Percentiles rank a stretch among this genome's conserved stretches.
phyloP scores from a whole-genome alignment of 768 basidiomycete genomes.

The Termitomyces sp. region DNA sequence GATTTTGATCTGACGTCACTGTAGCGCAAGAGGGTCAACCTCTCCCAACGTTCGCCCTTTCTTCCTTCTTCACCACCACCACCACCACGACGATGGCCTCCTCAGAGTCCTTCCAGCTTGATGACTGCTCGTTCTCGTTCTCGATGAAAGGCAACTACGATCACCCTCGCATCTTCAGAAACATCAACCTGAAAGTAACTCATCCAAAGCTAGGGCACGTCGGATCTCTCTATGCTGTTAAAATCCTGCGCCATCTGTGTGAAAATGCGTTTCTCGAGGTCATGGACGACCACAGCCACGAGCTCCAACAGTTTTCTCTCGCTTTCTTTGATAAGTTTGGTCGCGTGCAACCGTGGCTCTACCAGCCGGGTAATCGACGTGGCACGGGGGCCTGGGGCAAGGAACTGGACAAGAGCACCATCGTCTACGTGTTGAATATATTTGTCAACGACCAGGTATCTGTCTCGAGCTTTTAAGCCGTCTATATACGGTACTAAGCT shows the following conservation, averaged over 20 bases:
- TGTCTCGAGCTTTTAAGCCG: neutral
- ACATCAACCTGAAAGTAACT: conserved; percentile 5
- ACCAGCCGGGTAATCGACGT: conserved; percentile 24
- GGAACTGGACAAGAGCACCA: conserved; percentile 22
- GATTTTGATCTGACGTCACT: neutral
- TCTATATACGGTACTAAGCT: neutral
- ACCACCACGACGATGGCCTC: neutral
- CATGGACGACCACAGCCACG: conserved; percentile 28
- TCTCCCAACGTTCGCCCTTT: neutral
- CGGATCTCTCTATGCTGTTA: conserved; percentile 7
- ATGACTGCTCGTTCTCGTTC: conserved; percentile 1
- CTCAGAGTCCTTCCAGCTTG: neutral
- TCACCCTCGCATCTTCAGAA: conserved; percentile 1
- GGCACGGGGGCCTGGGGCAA: conserved; percentile 30
- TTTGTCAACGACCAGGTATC: conserved; percentile 9
- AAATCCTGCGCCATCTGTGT: conserved; percentile 8
- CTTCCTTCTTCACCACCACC: neutral
- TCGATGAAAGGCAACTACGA: conserved; percentile 2
- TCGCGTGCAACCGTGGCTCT: conserved; percentile 18
- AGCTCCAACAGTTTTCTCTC: conserved; percentile 25
- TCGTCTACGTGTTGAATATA: conserved; percentile 26
- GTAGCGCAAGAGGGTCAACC: neutral
- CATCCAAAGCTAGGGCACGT: conserved; percentile 9
- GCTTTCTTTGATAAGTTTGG: conserved; percentile 27
- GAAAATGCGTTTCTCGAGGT: conserved; percentile 15